Evolutionary conservation across 2,329 filamentous ascomycete species (phyloP).

Genomic region (Phymatotrichopsis omnivora): DNA sequence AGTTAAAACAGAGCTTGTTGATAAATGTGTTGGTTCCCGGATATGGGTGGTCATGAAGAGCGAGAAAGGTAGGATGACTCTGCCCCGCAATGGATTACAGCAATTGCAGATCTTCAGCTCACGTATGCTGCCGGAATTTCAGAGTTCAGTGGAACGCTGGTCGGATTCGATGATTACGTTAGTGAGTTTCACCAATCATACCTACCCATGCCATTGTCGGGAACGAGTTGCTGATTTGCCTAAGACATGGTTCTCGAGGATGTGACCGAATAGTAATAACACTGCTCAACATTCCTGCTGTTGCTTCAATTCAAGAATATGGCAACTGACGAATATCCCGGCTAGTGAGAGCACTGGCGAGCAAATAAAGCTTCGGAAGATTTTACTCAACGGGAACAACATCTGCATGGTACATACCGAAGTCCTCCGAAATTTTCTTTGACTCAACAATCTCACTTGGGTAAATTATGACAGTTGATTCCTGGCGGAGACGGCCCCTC

Average conservation of each 20-base stretch:
- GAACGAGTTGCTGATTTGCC: no score
- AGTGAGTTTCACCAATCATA: slow-evolving; percentile 55
- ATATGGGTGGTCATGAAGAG: slow-evolving; percentile 99
- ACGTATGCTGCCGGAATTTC: neutral
- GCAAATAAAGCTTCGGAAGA: slow-evolving; percentile 84
- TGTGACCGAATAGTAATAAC: slow-evolving; percentile 77
- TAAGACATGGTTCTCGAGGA: slow-evolving; percentile 97
- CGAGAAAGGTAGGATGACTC: slow-evolving; percentile 64
- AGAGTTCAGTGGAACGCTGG: slow-evolving; percentile 93
- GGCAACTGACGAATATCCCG: neutral
- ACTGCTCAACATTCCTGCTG: neutral
- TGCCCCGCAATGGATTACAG: neutral
- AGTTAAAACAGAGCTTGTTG: slow-evolving; percentile 68
- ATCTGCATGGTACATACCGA: slow-evolving; percentile 77
- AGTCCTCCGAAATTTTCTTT: neutral
- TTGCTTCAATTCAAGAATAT: neutral
- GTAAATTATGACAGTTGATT: slow-evolving; percentile 28
- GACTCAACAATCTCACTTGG: no score
- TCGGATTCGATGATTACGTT: slow-evolving; percentile 98
- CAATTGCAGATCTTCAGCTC: neutral
- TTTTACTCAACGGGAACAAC: slow-evolving; percentile 94
- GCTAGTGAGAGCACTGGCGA: slow-evolving; percentile 78
- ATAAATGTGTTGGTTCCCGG: slow-evolving; percentile 94
- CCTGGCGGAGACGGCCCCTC: slow-evolving; percentile 28
- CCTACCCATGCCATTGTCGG: neutral